Conservation (phyloP, 495 filamentous ascomycete species). For the Xylaria bambusicola region DNA sequence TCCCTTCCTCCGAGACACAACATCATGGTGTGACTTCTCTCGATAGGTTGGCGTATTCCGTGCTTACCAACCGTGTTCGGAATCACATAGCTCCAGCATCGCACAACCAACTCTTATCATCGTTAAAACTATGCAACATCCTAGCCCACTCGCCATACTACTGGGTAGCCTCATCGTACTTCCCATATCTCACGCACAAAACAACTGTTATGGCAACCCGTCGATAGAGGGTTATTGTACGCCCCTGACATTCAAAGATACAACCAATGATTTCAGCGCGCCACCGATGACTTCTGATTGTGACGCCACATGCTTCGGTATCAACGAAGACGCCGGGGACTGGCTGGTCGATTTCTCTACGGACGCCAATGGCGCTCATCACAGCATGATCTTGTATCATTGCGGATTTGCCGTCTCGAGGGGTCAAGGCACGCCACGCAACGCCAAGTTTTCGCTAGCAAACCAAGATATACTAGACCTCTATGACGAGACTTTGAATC, state of each 20-base stretch:
- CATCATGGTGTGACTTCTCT: background rate
- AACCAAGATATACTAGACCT: slow-evolving; percentile 31
- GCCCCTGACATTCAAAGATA: slow-evolving; percentile 24
- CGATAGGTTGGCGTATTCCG: background rate
- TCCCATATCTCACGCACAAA: background rate
- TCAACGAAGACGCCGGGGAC: slow-evolving; percentile 22
- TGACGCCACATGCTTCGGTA: slow-evolving; percentile 21
- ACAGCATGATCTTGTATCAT: background rate
- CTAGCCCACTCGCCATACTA: slow-evolving; percentile 7
- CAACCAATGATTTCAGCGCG: slow-evolving; percentile 2
- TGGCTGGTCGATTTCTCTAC: slow-evolving; percentile 29
- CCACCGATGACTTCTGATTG: slow-evolving; percentile 15
- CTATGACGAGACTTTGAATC: slow-evolving; percentile 17
- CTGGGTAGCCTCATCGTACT: slow-evolving; percentile 13
- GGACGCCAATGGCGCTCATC: slow-evolving; percentile 20
- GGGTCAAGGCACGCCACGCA: slow-evolving; percentile 4
- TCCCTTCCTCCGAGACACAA: too few species aligned
- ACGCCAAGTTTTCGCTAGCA: slow-evolving; percentile 17
- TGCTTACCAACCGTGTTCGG: background rate
- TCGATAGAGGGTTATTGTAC: slow-evolving; percentile 24
- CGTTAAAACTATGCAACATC: background rate
- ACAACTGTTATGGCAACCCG: slow-evolving; percentile 23
- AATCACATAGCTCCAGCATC: too few species aligned
- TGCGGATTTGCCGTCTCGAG: slow-evolving; percentile 24
- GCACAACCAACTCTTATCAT: background rate